Conservation (phyloP, 2,329 filamentous ascomycete genomes). For the Venturia effusa region DNA sequence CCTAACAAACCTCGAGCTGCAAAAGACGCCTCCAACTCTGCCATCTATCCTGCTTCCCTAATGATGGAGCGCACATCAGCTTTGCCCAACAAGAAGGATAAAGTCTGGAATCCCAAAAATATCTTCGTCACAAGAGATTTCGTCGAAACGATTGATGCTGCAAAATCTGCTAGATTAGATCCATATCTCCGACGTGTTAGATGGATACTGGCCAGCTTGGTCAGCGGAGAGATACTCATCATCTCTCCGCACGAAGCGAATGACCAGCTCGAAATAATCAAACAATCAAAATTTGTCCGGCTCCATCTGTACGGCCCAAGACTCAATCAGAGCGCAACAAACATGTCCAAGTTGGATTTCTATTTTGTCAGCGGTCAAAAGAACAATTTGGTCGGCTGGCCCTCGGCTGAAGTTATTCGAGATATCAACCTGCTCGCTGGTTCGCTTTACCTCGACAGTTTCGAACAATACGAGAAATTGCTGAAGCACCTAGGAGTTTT, state of each 20-base stretch:
- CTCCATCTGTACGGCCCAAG: conserved; percentile 45
- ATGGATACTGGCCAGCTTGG: conserved; percentile 37
- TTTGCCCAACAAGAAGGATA: conserved; percentile 29
- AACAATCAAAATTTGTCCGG: conserved; percentile 21
- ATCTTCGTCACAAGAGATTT: conserved; percentile 44
- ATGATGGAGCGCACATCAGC: conserved; percentile 20
- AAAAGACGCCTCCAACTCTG: conserved; percentile 15
- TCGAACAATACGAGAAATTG: conserved; percentile 41
- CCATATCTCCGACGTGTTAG: conserved; percentile 42
- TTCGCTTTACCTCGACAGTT: conserved; percentile 50
- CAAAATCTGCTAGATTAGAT: conserved; percentile 24
- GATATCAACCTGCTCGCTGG: conserved; percentile 58
- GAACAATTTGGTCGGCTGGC: conserved; percentile 13
- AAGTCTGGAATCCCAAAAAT: conserved; percentile 9
- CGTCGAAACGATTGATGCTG: conserved; percentile 30
- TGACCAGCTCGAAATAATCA: conserved; percentile 33
- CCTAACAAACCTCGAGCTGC: conserved; percentile 30
- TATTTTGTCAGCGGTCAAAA: conserved; percentile 27
- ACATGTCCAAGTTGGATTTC: conserved; percentile 37
- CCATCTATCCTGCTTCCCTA: conserved; percentile 36
- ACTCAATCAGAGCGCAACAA: conserved; percentile 24
- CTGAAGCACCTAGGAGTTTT: conserved; percentile 43
- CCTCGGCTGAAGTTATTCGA: conserved; percentile 22
- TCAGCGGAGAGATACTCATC: conserved; percentile 32
- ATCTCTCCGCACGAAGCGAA: conserved; percentile 54